Conservation (phyloP, 2,329 filamentous ascomycete species). For the Aspergillus piperis region DNA sequence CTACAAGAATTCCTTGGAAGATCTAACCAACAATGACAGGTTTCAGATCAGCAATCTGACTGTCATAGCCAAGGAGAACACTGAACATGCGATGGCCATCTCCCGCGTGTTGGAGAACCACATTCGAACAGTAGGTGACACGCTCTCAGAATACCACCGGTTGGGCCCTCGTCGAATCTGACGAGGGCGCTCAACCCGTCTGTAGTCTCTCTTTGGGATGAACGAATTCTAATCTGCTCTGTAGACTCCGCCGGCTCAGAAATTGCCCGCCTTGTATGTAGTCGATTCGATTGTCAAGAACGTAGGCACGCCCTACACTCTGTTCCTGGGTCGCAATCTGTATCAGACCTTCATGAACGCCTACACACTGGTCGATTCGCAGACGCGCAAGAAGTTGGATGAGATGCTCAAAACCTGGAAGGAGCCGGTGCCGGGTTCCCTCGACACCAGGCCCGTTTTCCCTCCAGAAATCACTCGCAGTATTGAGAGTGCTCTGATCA, state of each 20-base stretch:
- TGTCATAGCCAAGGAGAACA: constrained; percentile 95
- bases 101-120: constrained; percentile 88
- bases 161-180: constrained; percentile 17
- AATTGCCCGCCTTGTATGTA: constrained; percentile 93
- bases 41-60: constrained; percentile 97
- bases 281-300: constrained; percentile 99
- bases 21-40: constrained; percentile 85
- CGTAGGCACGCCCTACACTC: constrained; percentile 93
- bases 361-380: constrained; percentile 82
- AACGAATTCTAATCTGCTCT: constrained; percentile 38
- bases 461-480: constrained; percentile 80
- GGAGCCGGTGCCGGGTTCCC: constrained; percentile 88
- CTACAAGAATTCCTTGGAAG: constrained; percentile 89
- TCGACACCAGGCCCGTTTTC: constrained; percentile 92
- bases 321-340: constrained; percentile 89
- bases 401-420: constrained; percentile 99
- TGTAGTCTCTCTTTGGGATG: constrained; percentile 27
- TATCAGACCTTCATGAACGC: constrained; percentile 97
- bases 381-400: constrained; percentile 86
- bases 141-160: constrained; percentile 14
- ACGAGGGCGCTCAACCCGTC: constrained; percentile 15
- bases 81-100: constrained; percentile 90
- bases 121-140: constrained; percentile 81
- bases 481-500: constrained; percentile 92
- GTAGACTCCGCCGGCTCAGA: constrained; percentile 83